These are phyloP conservation scores for Ilex paraguariensis DNA, from an alignment of 305 asterid genomes.

Conservation along the genomic window DNA sequence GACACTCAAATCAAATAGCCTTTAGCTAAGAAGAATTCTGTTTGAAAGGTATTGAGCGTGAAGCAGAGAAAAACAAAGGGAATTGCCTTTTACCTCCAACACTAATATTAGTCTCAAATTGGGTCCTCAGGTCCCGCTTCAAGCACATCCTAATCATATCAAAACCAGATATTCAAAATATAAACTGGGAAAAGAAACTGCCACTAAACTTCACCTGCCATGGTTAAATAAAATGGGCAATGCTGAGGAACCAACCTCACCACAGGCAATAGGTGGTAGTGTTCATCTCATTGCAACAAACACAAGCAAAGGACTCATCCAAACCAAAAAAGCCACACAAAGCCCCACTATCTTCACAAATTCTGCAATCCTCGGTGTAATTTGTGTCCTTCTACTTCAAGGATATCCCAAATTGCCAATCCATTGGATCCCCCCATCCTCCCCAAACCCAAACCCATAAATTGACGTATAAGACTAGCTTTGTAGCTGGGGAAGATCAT, in stretches of 20 bases:
- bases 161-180: slow-evolving; percentile 5
- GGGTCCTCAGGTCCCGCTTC: slow-evolving; percentile 41
- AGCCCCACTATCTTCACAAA: slow-evolving; percentile 69
- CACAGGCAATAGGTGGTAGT: slow-evolving; percentile 57
- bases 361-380: slow-evolving; percentile 32
- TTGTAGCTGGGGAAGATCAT: slow-evolving; percentile 64
- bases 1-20: slow-evolving; percentile 1
- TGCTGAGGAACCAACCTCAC: slow-evolving; percentile 32
- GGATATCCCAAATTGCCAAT: slow-evolving; percentile 68
- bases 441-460: slow-evolving; percentile 73
- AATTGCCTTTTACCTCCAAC: slow-evolving; percentile 44
- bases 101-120: slow-evolving; percentile 38
- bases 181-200: background rate
- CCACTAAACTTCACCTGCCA: too few relatives aligned
- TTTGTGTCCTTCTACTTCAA: slow-evolving; percentile 38
- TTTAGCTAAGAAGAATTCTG: slow-evolving; percentile 20
- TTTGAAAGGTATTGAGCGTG: slow-evolving; percentile 13
- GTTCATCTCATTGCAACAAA: slow-evolving; percentile 51
- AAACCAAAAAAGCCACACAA: slow-evolving; percentile 53
- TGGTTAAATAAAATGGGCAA: background rate
- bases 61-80: slow-evolving; percentile 10
- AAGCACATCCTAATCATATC: slow-evolving; percentile 46
- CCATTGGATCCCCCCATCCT: slow-evolving; percentile 65
- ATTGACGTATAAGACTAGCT: slow-evolving; percentile 61
- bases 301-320: slow-evolving; percentile 46